phyloP scores from a whole-genome alignment of 2,329 filamentous ascomycete genomes.

The Helicocarpus griseus region DNA sequence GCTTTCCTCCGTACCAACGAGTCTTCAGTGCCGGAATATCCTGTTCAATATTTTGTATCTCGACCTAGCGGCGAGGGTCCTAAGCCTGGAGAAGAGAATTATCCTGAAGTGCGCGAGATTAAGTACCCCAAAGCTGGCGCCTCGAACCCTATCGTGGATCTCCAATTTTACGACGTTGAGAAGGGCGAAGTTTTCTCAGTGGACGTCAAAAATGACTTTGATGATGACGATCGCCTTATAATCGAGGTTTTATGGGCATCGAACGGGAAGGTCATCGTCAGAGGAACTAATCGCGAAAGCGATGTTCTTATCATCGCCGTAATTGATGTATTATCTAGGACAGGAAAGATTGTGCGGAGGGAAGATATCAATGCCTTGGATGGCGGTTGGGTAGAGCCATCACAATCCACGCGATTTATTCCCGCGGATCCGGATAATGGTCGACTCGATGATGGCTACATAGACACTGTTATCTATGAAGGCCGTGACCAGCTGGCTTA shows the following conservation, averaged over 20 bases:
- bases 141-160: constrained; percentile 79
- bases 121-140: constrained; percentile 96
- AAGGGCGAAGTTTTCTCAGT: constrained; percentile 73
- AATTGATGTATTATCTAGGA: constrained; percentile 64
- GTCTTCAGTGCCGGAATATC: constrained; percentile 80
- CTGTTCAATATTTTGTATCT: constrained; percentile 85
- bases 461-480: constrained; percentile 80
- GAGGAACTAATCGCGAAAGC: constrained; percentile 89
- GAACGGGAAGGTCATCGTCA: constrained; percentile 66
- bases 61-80: constrained; percentile 67
- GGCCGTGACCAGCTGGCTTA: constrained; percentile 88
- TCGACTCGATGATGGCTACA: constrained; percentile 74
- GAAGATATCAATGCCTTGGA: constrained; percentile 77
- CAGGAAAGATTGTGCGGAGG: constrained; percentile 67
- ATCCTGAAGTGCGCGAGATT: constrained; percentile 82
- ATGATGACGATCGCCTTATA: constrained; percentile 74
- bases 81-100: constrained; percentile 65
- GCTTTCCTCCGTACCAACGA: constrained; percentile 93
- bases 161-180: constrained; percentile 79
- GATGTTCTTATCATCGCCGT: constrained; percentile 81
- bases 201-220: constrained; percentile 65
- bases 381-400: constrained; percentile 94
- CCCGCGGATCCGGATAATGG: constrained; percentile 71
- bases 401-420: constrained; percentile 74
- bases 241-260: constrained; percentile 91